Evolutionary conservation across 2,329 filamentous ascomycete species (phyloP).

Genomic region (Alternaria gansuensis): DNA sequence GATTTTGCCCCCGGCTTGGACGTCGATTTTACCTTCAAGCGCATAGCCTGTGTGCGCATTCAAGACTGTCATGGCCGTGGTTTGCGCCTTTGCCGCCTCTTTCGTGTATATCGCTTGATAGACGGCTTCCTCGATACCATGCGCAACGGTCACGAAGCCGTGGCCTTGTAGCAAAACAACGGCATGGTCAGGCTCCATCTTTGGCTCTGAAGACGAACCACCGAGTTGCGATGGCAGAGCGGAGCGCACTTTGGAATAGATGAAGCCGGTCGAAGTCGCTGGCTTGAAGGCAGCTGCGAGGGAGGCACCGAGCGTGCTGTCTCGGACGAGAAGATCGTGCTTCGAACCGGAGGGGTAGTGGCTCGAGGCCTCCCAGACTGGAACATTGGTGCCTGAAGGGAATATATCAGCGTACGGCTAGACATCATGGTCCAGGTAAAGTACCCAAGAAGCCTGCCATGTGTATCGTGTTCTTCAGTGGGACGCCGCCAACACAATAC

Average conservation of each 20-base stretch:
- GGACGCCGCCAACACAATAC: constrained; percentile 55
- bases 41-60: constrained; percentile 49
- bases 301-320: constrained; percentile 45
- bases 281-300: constrained; percentile 51
- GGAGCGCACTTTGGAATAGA: constrained; percentile 51
- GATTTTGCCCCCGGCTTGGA: constrained; percentile 52
- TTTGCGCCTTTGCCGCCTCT: constrained; percentile 54
- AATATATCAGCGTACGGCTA: not conserved
- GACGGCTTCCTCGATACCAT: constrained; percentile 57
- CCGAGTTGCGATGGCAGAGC: constrained; percentile 49
- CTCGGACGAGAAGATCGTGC: constrained; percentile 50
- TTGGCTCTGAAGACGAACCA: constrained; percentile 41
- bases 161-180: constrained; percentile 56
- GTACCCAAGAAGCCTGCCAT: constrained; percentile 57
- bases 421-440: not conserved
- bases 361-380: constrained; percentile 49
- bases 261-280: constrained; percentile 50
- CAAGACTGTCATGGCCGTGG: constrained; percentile 47
- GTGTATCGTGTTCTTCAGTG: constrained; percentile 51
- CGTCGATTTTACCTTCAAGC: constrained; percentile 54
- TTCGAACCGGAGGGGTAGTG: constrained; percentile 43
- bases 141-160: constrained; percentile 57
- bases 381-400: constrained; percentile 43
- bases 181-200: constrained; percentile 47
- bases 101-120: constrained; percentile 57